Percentiles rank a stretch among this genome's conserved stretches.
These are phyloP conservation scores for Cytospora leucostoma DNA, from an alignment of 2,329 filamentous ascomycete genomes.

Conservation along the genomic window DNA sequence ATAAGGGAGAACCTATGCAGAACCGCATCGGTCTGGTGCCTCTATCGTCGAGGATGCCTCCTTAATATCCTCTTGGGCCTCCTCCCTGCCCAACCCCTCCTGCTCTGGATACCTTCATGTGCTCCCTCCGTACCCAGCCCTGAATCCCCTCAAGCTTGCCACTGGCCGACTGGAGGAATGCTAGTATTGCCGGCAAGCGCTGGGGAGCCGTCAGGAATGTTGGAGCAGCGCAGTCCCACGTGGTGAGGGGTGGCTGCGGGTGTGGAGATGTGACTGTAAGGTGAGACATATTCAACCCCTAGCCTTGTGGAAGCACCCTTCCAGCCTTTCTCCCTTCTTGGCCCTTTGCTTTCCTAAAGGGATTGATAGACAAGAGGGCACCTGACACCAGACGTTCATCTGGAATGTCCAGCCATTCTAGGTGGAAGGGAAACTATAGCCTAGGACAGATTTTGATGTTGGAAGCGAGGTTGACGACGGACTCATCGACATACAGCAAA, in stretches of 20 bases:
- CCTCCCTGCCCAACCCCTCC: neutral
- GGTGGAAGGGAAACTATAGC: neutral
- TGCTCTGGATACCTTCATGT: conserved; percentile 3
- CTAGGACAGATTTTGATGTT: neutral
- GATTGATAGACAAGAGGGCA: neutral
- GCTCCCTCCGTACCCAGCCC: conserved; percentile 19
- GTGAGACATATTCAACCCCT: conserved; percentile 22
- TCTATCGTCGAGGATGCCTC: neutral
- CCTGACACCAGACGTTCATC: neutral
- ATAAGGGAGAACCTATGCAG: conserved; percentile 2
- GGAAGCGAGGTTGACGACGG: neutral
- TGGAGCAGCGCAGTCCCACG: conserved; percentile 8
- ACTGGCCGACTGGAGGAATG: conserved; percentile 21
- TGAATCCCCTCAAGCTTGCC: conserved; percentile 17
- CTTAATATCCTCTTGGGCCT: conserved; percentile 16
- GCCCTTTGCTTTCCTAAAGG: conserved; percentile 15
- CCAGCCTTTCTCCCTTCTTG: conserved; percentile 17
- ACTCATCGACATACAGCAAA: neutral
- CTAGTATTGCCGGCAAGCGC: conserved; percentile 10
- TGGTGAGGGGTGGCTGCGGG: conserved; percentile 2
- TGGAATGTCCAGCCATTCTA: neutral
- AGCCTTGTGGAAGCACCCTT: neutral
- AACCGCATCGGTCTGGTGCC: neutral
- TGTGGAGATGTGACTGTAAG: neutral
- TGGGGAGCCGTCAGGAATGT: conserved; percentile 15